These are phyloP conservation scores for Paramecium tetraurelia DNA, from an alignment of 73 alveolate species.

Conservation along the genomic window DNA sequence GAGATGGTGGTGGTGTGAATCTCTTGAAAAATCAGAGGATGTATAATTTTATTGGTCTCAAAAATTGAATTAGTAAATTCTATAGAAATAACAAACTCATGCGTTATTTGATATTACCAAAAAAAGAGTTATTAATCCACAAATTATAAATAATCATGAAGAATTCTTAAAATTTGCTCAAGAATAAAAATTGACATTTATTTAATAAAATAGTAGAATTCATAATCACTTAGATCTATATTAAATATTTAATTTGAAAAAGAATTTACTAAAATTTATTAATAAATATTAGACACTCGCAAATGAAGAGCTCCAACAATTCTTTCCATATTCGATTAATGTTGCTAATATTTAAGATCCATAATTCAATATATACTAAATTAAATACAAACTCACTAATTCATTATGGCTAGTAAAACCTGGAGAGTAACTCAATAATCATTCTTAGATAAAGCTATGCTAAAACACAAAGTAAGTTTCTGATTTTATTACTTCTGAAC, in stretches of 20 bases:
- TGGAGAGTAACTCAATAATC: background rate
- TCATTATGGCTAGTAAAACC: slow-evolving; percentile 14
- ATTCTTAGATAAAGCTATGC: background rate
- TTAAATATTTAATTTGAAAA: background rate
- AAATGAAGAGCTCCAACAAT: background rate
- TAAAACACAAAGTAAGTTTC: background rate
- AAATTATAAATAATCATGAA: background rate
- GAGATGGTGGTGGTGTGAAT: slow-evolving; percentile 32
- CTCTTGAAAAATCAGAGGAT: background rate
- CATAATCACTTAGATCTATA: background rate
- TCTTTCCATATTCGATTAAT: background rate
- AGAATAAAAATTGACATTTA: background rate
- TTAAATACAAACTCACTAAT: background rate
- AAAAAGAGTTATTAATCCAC: background rate
- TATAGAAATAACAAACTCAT: background rate
- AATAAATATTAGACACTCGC: background rate
- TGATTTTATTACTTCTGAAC: background rate
- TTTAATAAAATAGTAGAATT: background rate
- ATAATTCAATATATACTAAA: background rate
- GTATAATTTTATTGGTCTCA: background rate
- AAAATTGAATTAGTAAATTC: background rate
- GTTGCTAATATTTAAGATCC: background rate
- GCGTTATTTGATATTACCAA: background rate
- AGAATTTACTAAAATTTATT: background rate
- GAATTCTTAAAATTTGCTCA: background rate